These are phyloP conservation scores for Dryas drummondii DNA, from an alignment of 306 rosid species.

Conservation along the genomic window DNA sequence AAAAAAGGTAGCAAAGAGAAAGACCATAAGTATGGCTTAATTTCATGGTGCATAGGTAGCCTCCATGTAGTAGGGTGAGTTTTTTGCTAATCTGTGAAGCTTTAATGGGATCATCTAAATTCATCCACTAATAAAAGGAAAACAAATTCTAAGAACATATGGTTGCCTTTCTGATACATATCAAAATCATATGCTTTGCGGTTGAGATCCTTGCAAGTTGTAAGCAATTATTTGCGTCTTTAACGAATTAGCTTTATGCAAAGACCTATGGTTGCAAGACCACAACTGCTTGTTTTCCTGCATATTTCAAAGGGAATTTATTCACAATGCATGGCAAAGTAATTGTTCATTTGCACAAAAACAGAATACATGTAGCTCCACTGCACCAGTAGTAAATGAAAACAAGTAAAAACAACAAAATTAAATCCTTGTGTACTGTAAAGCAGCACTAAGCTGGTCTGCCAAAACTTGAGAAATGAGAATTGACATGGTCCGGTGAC, in stretches of 20 bases:
- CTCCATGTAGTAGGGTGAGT: not conserved
- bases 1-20: too few species aligned
- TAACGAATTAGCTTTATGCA: not conserved
- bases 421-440: not conserved
- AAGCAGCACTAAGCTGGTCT: not conserved
- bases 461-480: not conserved
- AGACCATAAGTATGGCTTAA: too few species aligned
- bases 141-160: not conserved
- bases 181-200: not conserved
- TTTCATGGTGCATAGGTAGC: not conserved
- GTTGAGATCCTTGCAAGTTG: not conserved
- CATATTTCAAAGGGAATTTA: too few species aligned
- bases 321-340: too few species aligned
- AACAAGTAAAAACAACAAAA: not conserved
- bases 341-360: not conserved
- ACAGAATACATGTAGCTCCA: not conserved
- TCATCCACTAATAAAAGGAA: not conserved
- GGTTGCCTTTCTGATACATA: not conserved
- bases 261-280: not conserved
- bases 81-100: not conserved
- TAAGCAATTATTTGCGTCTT: not conserved
- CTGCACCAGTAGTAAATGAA: not conserved
- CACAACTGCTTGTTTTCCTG: too few species aligned
- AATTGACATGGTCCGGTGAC: not conserved
- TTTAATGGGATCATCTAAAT: not conserved